Conservation (phyloP, 352 stramenopile genomes). For the Phytopythium oedochilum region DNA sequence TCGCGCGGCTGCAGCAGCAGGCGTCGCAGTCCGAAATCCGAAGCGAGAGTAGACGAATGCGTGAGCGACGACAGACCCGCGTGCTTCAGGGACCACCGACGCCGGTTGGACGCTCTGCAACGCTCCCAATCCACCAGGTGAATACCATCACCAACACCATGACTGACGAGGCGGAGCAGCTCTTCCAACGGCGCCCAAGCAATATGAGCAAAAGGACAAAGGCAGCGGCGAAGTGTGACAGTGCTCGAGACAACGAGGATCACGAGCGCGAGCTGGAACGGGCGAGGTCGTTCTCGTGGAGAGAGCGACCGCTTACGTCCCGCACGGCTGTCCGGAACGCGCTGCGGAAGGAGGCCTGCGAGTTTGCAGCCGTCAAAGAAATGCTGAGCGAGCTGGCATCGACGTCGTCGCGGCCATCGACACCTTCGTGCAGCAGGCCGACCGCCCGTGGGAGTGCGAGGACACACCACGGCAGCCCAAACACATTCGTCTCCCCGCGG, state of each 20-base stretch:
- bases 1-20: constrained; percentile 37
- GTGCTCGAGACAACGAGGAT: neutral
- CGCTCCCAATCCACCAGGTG: neutral
- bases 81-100: constrained; percentile 2
- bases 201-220: neutral
- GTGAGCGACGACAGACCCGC: constrained; percentile 8
- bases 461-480: neutral
- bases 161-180: neutral
- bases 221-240: neutral
- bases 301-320: constrained; percentile 39
- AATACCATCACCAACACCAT: too few species aligned
- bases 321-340: constrained; percentile 48
- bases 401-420: neutral
- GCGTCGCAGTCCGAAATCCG: constrained; percentile 25
- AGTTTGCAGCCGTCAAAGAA: constrained; percentile 21
- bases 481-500: constrained; percentile 35
- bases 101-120: neutral
- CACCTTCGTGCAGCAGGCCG: neutral
- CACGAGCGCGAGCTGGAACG: neutral
- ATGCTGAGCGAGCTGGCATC: constrained; percentile 6
- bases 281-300: constrained; percentile 29
- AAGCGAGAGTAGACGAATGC: constrained; percentile 17
- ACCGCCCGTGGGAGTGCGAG: neutral
- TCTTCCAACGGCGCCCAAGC: neutral
- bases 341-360: constrained; percentile 35